phyloP scores from a whole-genome alignment of 2,329 filamentous ascomycete species.

The Ascochyta clinopodiicola region DNA sequence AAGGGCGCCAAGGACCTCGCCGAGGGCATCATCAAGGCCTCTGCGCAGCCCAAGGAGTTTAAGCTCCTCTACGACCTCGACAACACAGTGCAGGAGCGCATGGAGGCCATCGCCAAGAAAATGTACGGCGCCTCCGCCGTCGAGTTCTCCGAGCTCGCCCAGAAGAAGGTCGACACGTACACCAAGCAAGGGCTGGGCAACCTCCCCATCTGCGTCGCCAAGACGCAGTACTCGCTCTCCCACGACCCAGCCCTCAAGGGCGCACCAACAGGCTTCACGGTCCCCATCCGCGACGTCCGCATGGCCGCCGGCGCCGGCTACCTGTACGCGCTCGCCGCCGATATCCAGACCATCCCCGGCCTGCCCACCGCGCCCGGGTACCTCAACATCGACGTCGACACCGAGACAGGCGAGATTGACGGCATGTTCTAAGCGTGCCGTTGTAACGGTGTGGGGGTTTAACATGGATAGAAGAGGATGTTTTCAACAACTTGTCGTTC shows the following conservation, averaged over 20 bases:
- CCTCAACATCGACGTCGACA: slow-evolving; percentile 81
- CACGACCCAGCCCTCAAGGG: slow-evolving; percentile 95
- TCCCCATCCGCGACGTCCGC: slow-evolving; percentile 92
- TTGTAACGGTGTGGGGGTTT: not conserved
- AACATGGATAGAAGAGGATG: not conserved
- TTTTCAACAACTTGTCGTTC: slow-evolving; percentile 19
- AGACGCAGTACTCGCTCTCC: slow-evolving; percentile 96
- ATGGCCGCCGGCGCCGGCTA: slow-evolving; percentile 88
- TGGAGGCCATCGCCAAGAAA: slow-evolving; percentile 85
- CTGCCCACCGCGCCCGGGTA: slow-evolving; percentile 95
- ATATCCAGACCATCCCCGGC: slow-evolving; percentile 98
- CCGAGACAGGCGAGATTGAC: slow-evolving; percentile 60
- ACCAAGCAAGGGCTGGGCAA: slow-evolving; percentile 90
- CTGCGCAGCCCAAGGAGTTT: slow-evolving; percentile 81
- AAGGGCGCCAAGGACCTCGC: slow-evolving; percentile 88
- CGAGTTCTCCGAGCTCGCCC: slow-evolving; percentile 91
- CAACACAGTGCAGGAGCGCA: slow-evolving; percentile 78
- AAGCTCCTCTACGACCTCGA: slow-evolving; percentile 84
- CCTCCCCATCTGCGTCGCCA: slow-evolving; percentile 94
- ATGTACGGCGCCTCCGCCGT: slow-evolving; percentile 95
- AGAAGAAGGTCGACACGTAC: slow-evolving; percentile 96
- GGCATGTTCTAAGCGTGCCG: slow-evolving; percentile 76
- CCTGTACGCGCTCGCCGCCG: slow-evolving; percentile 87
- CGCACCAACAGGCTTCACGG: slow-evolving; percentile 89
- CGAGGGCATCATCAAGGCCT: slow-evolving; percentile 81